These are phyloP conservation scores for Talaromyces funiculosus DNA, from an alignment of 2,329 filamentous ascomycete species.

Conservation along the genomic window DNA sequence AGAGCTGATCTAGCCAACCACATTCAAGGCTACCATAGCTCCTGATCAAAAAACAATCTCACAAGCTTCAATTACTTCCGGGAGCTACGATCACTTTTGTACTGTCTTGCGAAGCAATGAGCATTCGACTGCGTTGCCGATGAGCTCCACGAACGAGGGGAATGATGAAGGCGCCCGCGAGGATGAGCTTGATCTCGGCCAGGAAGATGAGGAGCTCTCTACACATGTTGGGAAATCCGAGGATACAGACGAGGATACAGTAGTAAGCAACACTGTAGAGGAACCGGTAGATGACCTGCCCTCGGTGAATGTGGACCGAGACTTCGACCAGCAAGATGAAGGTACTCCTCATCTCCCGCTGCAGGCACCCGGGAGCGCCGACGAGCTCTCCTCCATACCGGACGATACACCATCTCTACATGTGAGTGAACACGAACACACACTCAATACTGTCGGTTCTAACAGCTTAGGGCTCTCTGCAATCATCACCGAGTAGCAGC, in stretches of 20 bases:
- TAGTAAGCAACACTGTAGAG: conserved; percentile 16
- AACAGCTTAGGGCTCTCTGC: conserved; percentile 44
- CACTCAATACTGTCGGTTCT: conserved; percentile 34
- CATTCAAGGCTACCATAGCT: not conserved
- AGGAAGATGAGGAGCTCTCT: conserved; percentile 33
- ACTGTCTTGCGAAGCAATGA: conserved; percentile 46
- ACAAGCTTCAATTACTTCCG: not conserved
- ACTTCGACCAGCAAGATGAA: conserved; percentile 10
- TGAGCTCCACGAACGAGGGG: conserved; percentile 64
- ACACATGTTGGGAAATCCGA: conserved; percentile 22
- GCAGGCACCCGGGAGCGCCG: conserved; percentile 39
- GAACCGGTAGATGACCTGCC: conserved; percentile 24
- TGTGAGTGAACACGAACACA: conserved; percentile 45
- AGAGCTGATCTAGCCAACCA: not conserved
- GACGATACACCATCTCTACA: conserved; percentile 82
- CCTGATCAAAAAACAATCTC: not conserved
- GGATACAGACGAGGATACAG: conserved; percentile 19
- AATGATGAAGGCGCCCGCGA: conserved; percentile 57
- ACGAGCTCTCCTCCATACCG: conserved; percentile 68
- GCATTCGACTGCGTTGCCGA: conserved; percentile 45
- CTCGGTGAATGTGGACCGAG: conserved; percentile 23
- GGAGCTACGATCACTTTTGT: not conserved
- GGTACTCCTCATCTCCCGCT: conserved; percentile 23
- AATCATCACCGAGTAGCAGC: conserved; percentile 66
- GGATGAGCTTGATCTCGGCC: conserved; percentile 45